Percentiles rank a stretch among this genome's conserved stretches.
Conservation (phyloP, 768 basidiomycete species). For the Udeniomyces megalosporus region DNA sequence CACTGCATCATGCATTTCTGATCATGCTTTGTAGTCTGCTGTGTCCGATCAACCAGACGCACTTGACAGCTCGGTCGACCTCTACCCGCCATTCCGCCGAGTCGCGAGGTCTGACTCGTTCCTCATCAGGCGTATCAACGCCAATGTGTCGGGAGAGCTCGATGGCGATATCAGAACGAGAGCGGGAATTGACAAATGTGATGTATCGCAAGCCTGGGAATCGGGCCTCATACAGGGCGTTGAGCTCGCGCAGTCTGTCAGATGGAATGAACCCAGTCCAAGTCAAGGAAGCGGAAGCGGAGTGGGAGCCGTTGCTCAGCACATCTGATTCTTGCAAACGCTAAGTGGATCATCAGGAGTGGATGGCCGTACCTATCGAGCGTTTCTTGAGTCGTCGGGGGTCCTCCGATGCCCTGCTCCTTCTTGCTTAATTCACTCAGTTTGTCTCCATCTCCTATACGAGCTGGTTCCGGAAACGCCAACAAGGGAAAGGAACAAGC, state of each 20-base stretch:
- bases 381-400: conserved; percentile 54
- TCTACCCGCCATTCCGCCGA: conserved; percentile 43
- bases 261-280: not conserved
- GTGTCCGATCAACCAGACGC: conserved; percentile 62
- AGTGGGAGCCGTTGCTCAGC: not conserved
- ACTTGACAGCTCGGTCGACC: conserved; percentile 51
- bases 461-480: conserved; percentile 27
- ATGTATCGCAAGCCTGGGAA: conserved; percentile 72
- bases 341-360: not conserved
- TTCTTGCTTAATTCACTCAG: conserved; percentile 58
- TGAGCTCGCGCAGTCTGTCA: conserved; percentile 51
- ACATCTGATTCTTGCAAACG: not conserved
- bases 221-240: conserved; percentile 53
- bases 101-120: not conserved
- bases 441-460: conserved; percentile 67
- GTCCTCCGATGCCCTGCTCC: conserved; percentile 49
- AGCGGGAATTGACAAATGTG: conserved; percentile 79
- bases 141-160: conserved; percentile 30
- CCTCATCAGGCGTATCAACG: not conserved
- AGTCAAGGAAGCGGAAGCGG: not conserved
- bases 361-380: conserved; percentile 37
- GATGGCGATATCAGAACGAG: conserved; percentile 49
- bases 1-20: not conserved
- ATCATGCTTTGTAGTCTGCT: conserved; percentile 37
- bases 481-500: not conserved